These are phyloP conservation scores for Excoecaria agallocha DNA, from an alignment of 345 rosid species.

Conservation along the genomic window DNA sequence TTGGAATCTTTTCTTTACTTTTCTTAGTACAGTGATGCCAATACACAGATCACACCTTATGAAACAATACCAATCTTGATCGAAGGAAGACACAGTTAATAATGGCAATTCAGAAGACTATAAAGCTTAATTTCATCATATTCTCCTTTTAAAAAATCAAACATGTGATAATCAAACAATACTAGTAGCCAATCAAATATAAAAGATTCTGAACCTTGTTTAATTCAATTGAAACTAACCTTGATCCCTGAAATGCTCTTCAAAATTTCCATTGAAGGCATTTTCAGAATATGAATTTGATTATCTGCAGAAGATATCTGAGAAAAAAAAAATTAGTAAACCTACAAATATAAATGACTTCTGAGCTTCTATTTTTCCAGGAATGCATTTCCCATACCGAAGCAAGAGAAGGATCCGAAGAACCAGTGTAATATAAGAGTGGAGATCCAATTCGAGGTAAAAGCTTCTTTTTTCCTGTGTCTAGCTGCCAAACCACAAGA, in stretches of 20 bases:
- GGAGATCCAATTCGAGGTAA: slow-evolving; percentile 95
- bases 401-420: slow-evolving; percentile 81
- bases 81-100: not conserved
- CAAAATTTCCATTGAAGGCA: slow-evolving; percentile 84
- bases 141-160: slow-evolving; percentile 5
- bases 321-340: slow-evolving; percentile 31
- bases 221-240: slow-evolving; percentile 44
- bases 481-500: slow-evolving; percentile 95
- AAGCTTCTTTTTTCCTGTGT: slow-evolving; percentile 91
- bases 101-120: not conserved
- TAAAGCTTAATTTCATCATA: slow-evolving; percentile 3
- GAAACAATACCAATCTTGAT: not conserved
- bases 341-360: not conserved
- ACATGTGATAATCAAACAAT: slow-evolving; percentile 3
- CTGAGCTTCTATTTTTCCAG: not conserved
- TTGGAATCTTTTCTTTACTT: not conserved
- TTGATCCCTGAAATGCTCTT: slow-evolving; percentile 89
- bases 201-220: not conserved
- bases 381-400: slow-evolving; percentile 52
- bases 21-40: not conserved
- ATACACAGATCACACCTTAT: not conserved
- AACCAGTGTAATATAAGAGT: slow-evolving; percentile 59
- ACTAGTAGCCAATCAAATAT: not conserved
- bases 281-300: slow-evolving; percentile 81
- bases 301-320: slow-evolving; percentile 98